Evolutionary conservation across 805 yeast genomes (phyloP), one percentile per base, ranked within the genome.

Genomic region (Kregervanrija pseudodelftensis): DNA sequence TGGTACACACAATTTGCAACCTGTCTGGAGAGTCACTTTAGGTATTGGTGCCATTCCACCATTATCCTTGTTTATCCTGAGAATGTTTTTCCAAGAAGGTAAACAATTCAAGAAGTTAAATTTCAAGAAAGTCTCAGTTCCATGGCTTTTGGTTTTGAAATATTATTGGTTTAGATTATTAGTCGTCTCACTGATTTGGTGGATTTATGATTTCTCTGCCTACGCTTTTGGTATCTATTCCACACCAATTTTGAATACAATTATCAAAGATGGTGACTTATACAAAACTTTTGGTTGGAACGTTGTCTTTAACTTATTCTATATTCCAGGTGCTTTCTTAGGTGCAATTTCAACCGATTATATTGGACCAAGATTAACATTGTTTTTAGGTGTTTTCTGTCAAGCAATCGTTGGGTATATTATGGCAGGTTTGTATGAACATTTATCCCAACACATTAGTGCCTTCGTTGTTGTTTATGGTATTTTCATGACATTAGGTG

Each of bases 31-130:
- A 73, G 70, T 89, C 46, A 80, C 96, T 10, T 69, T 90, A 35
- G 97, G 95, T 34, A 65, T 91, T 33, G 97, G 97, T 61, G 95
- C 91, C 15, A 74, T 91, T 42, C 89, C 91, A 31, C 97, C 97
- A 42, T 56, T 84, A 46, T 70, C 85, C 1, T 73, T 90, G 52
- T 85, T 91, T 59, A 74, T 82, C 59, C 62, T 89, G 66, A 82
- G 98, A 67, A 57, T 85, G 57, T 81, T 76, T 61, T 84, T 83
- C 69, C 68, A 75, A 49, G 95, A 88, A 64, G 80, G 85, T 50
- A 80, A 79, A 35, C 75, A 80, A 40, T 91, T 82, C 70, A 64
- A 72, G 52, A 82, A 85, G 61, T 70, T 80, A 60, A 77, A 80
- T 63, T 80, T 90, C 70, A 82, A 82, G 55, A 70, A 70, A 22